Base-by-base conservation (phyloP, 2,329 filamentous ascomycete genomes). In the Rhytidhysteron rufulum region DNA sequence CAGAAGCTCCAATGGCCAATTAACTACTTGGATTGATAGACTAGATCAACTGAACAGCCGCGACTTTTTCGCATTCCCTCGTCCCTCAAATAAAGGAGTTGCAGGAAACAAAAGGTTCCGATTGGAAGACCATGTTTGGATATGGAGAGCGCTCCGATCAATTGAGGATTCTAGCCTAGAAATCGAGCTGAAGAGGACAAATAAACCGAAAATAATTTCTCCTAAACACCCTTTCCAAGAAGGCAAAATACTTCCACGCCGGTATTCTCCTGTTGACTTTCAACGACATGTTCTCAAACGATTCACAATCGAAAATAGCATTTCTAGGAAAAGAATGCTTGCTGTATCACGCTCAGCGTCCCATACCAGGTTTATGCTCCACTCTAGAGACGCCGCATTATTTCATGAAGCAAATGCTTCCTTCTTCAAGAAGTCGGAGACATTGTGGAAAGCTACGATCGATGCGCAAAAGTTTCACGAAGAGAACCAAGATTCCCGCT, bases 281-380 rank as follows among this genome's bases (percentile, higher is more conserved):
- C 5, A 37, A 20, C 10, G 13, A 19, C 21, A 43, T 4, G 20
- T 27, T 11, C 15, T 43, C 4, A 35, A 31, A 17, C 22, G 41
- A 7, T 43, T 43, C 24, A 43, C 41, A 11, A 37, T 33, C 11
- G 40, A 41, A 2, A 41, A 41, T 22, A 15, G 6, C 2, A 20
- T 39, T 4, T 35, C 41, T 1, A 37, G 35, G n/a, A 17, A 42
- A 24, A 25, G 34, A 17, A 48, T 46, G 43, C 31, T 48, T 10
- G 45, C 45, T 3, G 25, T 33, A 7, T 35, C 33, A 2, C 40
- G 45, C 3, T 36, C 30, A 5, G 20, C 35, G 5, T n/a, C n/a
- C 1, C 34, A 39, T 25, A 48, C 15, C 15, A 34, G 45, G 25
- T 48, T 46, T 19, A 13, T 43, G 3, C 34, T 48, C 19, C 43